These are phyloP conservation scores for Trichomonas vaginalis DNA, from an alignment of 208 protist genomes.

Conservation along the genomic window DNA sequence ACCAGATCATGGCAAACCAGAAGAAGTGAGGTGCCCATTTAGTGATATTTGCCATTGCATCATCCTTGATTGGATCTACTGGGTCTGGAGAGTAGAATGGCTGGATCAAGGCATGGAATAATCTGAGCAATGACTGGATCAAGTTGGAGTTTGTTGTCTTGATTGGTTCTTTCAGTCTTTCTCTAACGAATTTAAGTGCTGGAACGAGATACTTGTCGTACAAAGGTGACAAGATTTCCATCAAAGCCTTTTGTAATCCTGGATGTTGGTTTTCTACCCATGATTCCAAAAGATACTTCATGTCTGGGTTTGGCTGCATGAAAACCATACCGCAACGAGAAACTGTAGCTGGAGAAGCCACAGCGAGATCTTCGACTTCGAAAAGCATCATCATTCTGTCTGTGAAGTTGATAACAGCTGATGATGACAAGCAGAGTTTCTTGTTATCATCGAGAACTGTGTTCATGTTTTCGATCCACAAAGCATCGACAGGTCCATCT, in stretches of 20 bases:
- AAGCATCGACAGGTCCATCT: constrained; percentile 76
- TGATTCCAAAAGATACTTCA: constrained; percentile 32
- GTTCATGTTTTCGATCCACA: constrained; percentile 47
- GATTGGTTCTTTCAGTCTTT: constrained; percentile 66
- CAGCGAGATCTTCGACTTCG: constrained; percentile 49
- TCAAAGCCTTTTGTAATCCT: constrained; percentile 20
- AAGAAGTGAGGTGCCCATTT: constrained; percentile 51
- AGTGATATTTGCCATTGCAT: neutral
- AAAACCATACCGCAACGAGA: constrained; percentile 84
- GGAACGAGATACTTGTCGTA: constrained; percentile 62
- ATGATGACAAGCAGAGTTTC: constrained; percentile 44
- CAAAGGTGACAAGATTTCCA: constrained; percentile 37
- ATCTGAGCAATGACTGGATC: constrained; percentile 65
- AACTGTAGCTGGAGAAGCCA: constrained; percentile 60
- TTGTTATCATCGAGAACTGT: constrained; percentile 50
- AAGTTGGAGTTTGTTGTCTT: constrained; percentile 78
- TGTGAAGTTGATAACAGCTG: constrained; percentile 49
- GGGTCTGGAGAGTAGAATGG: constrained; percentile 56
- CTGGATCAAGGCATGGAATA: constrained; percentile 64
- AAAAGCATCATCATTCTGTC: constrained; percentile 47
- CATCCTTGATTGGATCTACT: neutral
- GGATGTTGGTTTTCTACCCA: constrained; percentile 33
- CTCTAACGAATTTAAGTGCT: constrained; percentile 69
- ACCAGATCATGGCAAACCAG: constrained; percentile 85
- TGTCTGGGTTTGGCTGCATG: constrained; percentile 61